A percentile compares a stretch with the other conserved stretches of the same genome.
Conservation (phyloP, 306 rosid genomes). For the Oemleria cerasiformis region DNA sequence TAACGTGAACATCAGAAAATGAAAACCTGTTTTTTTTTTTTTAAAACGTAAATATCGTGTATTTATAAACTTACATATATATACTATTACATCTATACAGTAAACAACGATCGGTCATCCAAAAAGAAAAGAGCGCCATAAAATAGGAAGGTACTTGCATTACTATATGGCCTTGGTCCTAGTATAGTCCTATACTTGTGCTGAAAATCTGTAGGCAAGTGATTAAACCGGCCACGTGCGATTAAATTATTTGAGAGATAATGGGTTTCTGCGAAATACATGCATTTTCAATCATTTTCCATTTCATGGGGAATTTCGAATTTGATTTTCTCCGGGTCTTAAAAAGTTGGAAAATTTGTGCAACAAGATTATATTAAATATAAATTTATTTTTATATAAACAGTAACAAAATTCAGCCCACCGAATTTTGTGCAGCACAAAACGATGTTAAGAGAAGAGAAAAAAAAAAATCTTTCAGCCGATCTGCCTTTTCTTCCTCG, state of each 20-base stretch:
- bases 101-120: too few species aligned
- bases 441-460: slow-evolving; percentile 1
- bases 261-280: slow-evolving; percentile 1
- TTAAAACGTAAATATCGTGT: too few species aligned
- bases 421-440: slow-evolving; percentile 12
- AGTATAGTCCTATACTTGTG: not conserved
- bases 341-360: slow-evolving; percentile 17
- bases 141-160: not conserved
- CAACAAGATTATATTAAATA: not conserved
- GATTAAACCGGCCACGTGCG: slow-evolving; percentile 6
- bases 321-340: slow-evolving; percentile 13
- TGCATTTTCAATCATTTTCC: slow-evolving; percentile 15
- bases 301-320: not conserved
- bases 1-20: too few species aligned
- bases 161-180: not conserved
- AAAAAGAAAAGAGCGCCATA: not conserved
- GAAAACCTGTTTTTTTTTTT: too few species aligned
- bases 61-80: too few species aligned
- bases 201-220: not conserved
- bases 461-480: not conserved
- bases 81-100: too few species aligned
- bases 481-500: slow-evolving; percentile 1
- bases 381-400: not conserved
- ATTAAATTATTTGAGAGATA: not conserved
- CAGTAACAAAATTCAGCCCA: not conserved